A percentile compares a stretch with the other conserved stretches of the same genome.
Evolutionary conservation across 1,284 basidiomycete species (phyloP).

Genomic region (Schizophyllum commune): DNA sequence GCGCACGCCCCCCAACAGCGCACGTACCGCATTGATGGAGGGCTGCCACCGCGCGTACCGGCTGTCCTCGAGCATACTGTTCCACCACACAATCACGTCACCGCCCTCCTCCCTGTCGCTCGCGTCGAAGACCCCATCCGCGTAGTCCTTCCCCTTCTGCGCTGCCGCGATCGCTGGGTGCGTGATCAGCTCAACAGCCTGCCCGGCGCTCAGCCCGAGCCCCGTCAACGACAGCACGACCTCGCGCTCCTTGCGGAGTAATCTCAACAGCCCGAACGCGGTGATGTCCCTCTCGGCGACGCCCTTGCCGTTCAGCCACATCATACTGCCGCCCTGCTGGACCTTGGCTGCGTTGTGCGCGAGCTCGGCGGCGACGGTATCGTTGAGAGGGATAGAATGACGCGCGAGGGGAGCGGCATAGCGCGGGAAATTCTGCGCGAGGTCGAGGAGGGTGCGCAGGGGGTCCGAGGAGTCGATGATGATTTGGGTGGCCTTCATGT

Average conservation of each 20-base stretch:
- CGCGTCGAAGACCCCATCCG: slow-evolving; percentile 81
- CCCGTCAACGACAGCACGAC: slow-evolving; percentile 55
- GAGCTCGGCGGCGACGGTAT: slow-evolving; percentile 51
- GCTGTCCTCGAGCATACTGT: slow-evolving; percentile 84
- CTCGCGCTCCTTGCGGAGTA: slow-evolving; percentile 67
- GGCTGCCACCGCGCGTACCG: slow-evolving; percentile 52
- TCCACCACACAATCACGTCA: slow-evolving; percentile 76
- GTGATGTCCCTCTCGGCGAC: slow-evolving; percentile 62
- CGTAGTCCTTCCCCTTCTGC: slow-evolving; percentile 40
- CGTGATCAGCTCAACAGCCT: slow-evolving; percentile 69
- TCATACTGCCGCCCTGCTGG: slow-evolving; percentile 44
- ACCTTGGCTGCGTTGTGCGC: slow-evolving; percentile 46
- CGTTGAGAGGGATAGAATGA: slow-evolving; percentile 43
- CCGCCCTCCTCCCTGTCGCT: slow-evolving; percentile 82
- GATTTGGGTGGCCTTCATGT: slow-evolving; percentile 66
- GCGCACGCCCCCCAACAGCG: background rate
- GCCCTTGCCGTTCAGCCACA: slow-evolving; percentile 76
- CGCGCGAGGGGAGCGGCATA: slow-evolving; percentile 69
- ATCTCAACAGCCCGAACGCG: slow-evolving; percentile 60
- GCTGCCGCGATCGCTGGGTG: slow-evolving; percentile 47
- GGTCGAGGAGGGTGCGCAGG: slow-evolving; percentile 55
- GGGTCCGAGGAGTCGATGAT: slow-evolving; percentile 55
- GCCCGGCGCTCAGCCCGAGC: slow-evolving; percentile 51
- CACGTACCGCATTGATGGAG: slow-evolving; percentile 40
- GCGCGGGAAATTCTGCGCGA: slow-evolving; percentile 84